phyloP scores from a whole-genome alignment of 805 yeast genomes.

The Hemisphaericaspora nanyangensis region DNA sequence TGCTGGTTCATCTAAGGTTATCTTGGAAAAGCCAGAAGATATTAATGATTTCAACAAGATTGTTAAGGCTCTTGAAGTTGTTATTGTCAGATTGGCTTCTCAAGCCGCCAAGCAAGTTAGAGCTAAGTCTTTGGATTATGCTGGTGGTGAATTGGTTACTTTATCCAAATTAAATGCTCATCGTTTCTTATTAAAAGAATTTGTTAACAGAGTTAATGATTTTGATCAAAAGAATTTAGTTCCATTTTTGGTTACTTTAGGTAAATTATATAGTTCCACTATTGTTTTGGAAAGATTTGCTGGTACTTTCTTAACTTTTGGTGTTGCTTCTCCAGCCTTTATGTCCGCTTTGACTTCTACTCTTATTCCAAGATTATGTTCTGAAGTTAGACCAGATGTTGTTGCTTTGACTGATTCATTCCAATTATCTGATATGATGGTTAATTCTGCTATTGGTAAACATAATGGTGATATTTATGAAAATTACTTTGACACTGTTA shows the following conservation, averaged over 20 bases:
- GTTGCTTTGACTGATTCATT: constrained; percentile 42
- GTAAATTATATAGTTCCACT: constrained; percentile 30
- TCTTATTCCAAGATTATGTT: constrained; percentile 28
- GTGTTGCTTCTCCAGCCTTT: constrained; percentile 28
- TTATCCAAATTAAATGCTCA: constrained; percentile 43
- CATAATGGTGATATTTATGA: constrained; percentile 43
- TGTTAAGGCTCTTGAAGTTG: constrained; percentile 37
- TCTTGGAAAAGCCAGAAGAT: constrained; percentile 23
- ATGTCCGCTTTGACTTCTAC: constrained; percentile 22
- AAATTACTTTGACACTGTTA: constrained; percentile 37
- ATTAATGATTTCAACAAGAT: constrained; percentile 28
- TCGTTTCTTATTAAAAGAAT: constrained; percentile 35
- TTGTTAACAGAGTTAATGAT: constrained; percentile 18
- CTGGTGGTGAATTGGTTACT: constrained; percentile 34
- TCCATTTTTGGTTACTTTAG: constrained; percentile 30
- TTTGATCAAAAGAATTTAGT: constrained; percentile 18
- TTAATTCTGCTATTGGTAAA: constrained; percentile 40
- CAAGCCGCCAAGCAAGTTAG: constrained; percentile 25
- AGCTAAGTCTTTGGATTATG: constrained; percentile 25
- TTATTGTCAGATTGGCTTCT: constrained; percentile 32
- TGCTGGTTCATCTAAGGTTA: constrained; percentile 21
- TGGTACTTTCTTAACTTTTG: constrained; percentile 35
- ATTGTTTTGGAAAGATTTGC: constrained; percentile 31
- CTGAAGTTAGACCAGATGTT: constrained; percentile 37
- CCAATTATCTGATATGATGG: constrained; percentile 40